A percentile compares a stretch with the other conserved stretches of the same genome.
These are phyloP conservation scores for Sporothrix brasiliensis DNA, from an alignment of 2,329 filamentous ascomycete genomes.

Conservation along the genomic window DNA sequence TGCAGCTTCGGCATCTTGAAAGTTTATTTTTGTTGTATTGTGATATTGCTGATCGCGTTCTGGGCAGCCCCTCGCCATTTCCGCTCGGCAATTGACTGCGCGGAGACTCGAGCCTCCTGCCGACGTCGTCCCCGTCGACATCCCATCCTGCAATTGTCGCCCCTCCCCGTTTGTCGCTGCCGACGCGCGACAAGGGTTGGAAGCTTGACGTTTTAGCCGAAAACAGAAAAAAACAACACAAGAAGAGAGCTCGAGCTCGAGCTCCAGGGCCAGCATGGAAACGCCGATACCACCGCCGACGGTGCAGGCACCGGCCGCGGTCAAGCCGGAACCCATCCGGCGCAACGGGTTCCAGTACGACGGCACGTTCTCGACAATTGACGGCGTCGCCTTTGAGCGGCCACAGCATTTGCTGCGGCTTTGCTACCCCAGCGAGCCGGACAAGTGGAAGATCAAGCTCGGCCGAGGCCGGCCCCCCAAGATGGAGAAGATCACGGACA, in stretches of 20 bases:
- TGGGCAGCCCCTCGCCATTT: not conserved
- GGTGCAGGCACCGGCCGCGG: not conserved
- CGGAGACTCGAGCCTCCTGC: not conserved
- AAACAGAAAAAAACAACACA: not conserved
- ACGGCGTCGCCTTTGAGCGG: conserved; percentile 37
- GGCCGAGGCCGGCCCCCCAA: conserved; percentile 37
- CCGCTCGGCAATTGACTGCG: conserved; percentile 7
- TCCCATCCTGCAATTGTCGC: not conserved
- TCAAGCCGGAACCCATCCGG: conserved; percentile 37
- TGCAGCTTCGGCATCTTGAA: not conserved
- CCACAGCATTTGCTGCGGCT: conserved; percentile 37
- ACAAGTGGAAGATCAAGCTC: conserved; percentile 38
- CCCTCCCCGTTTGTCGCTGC: not conserved
- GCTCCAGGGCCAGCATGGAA: conserved; percentile 15
- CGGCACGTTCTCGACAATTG: conserved; percentile 36
- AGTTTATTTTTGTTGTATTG: conserved; percentile 18
- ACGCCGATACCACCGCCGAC: conserved; percentile 14
- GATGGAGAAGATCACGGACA: conserved; percentile 37
- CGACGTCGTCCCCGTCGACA: not conserved
- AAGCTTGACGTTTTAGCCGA: not conserved
- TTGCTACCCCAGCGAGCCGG: conserved; percentile 36
- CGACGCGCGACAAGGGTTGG: not conserved
- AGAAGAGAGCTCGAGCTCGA: not conserved
- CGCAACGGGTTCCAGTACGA: conserved; percentile 43
- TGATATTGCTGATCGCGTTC: not conserved